A percentile compares a stretch with the other conserved stretches of the same genome.
These are phyloP conservation scores for Sphagnurus paluster DNA, from an alignment of 1,284 basidiomycete genomes.

Conservation along the genomic window DNA sequence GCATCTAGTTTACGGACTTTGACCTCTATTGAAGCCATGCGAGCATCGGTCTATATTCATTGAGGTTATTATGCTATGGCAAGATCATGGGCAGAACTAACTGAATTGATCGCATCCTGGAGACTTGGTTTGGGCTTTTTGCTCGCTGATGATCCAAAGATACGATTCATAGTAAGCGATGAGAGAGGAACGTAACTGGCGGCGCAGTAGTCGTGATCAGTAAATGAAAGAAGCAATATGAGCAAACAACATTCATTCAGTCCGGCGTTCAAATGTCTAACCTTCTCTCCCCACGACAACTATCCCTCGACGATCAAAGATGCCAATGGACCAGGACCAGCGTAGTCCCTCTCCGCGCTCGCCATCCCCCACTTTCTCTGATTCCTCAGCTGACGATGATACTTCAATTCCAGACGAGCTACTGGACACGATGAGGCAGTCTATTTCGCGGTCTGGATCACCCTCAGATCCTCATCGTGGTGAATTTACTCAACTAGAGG, in stretches of 20 bases:
- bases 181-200: background rate
- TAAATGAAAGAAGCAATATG: background rate
- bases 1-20: slow-evolving; percentile 97
- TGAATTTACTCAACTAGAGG: slow-evolving; percentile 14
- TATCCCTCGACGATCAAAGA: no score
- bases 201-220: background rate
- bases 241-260: slow-evolving; percentile 9
- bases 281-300: no score
- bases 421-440: slow-evolving; percentile 18
- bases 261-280: background rate
- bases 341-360: slow-evolving; percentile 17
- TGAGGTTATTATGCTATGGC: slow-evolving; percentile 9
- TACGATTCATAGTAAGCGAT: slow-evolving; percentile 65
- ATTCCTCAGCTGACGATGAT: slow-evolving; percentile 26
- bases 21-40: slow-evolving; percentile 91
- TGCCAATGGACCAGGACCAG: slow-evolving; percentile 14
- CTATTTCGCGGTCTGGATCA: slow-evolving; percentile 26
- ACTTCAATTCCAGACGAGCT: slow-evolving; percentile 16
- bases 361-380: slow-evolving; percentile 25
- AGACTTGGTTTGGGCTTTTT: slow-evolving; percentile 89
- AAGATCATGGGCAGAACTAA: slow-evolving; percentile 37
- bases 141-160: slow-evolving; percentile 75
- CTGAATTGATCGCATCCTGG: slow-evolving; percentile 89
- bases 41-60: slow-evolving; percentile 81
- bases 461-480: slow-evolving; percentile 14